Evolutionary conservation across 1,284 basidiomycete species (phyloP), one percentile per base, ranked within the genome.

Genomic region (Mycosarcoma mackinlayi): DNA sequence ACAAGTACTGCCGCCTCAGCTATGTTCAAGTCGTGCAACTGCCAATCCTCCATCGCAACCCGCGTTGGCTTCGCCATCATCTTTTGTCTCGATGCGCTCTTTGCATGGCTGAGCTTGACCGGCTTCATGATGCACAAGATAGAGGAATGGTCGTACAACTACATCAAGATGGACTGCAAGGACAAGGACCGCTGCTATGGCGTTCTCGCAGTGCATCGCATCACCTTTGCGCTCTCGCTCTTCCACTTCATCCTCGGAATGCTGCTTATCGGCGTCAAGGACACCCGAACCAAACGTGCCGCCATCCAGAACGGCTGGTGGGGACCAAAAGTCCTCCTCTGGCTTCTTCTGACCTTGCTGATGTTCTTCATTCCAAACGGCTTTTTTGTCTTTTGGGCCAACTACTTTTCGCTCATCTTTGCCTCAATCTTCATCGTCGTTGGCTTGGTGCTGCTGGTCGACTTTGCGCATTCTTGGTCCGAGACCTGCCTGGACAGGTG

Each of bases 301-400:
- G 90, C 93, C 11, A 89, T 99, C 60, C 95, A 99, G 86, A 99
- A 99, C 82, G 95, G 95, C 2, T 99, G 94, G 94, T 99, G 95
- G 95, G 95, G 95, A 31, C 94, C 94, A 13, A 99, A 99, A 83
- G 89, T 93, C 31, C 86, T 97, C 44, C 85, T 91, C 6, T 94
- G 92, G 92, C 78, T 94, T 24, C 75, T 91, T 55, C 87, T 95
- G 51, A 85, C 95, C 60, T 85, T 87, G 41, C 83, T 92, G 24
- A 91, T 90, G 6, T 99, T 98, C 87, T 90, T 95, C 83, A 91
- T 95, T 71, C 93, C 93, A 0, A 95, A 95, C 78, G 89, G 87
- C 47, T 94, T 96, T 87, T 94, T 95, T 84, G 92, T 95, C 83
- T 91, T 95, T 83, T 97, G 89, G 93, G 94, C 94, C 46, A 94